A percentile compares a stretch with the other conserved stretches of the same genome.
Evolutionary conservation across 345 rosid genomes (phyloP).

Genomic region (Laguncularia racemosa): DNA sequence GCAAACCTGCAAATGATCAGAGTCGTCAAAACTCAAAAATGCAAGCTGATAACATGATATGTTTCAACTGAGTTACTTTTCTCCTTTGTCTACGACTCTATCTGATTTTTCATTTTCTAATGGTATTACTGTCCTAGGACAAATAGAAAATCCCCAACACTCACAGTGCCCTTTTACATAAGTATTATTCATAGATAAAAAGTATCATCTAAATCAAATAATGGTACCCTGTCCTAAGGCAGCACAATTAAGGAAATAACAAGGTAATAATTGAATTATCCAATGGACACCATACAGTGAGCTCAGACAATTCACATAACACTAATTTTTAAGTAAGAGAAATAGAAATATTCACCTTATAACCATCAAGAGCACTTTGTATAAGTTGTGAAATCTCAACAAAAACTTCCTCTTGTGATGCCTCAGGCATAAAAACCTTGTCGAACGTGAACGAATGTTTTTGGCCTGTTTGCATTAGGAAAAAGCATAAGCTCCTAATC

Average conservation of each 20-base stretch:
- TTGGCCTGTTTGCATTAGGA: slow-evolving; percentile 48
- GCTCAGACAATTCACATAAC: too few relatives aligned
- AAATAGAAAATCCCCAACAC: too few relatives aligned
- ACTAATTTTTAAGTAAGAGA: neutral
- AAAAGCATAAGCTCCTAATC: slow-evolving; percentile 4
- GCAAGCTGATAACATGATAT: neutral
- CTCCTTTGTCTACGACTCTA: too few relatives aligned
- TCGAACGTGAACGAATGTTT: slow-evolving; percentile 81
- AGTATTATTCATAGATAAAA: too few relatives aligned
- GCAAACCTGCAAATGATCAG: slow-evolving; percentile 51
- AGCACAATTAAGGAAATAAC: too few relatives aligned
- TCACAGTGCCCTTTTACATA: too few relatives aligned
- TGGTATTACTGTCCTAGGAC: too few relatives aligned
- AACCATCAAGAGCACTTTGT: slow-evolving; percentile 98
- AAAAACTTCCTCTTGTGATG: slow-evolving; percentile 82
- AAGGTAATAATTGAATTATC: too few relatives aligned
- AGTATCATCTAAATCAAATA: too few relatives aligned
- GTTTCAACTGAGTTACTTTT: neutral
- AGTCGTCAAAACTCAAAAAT: neutral
- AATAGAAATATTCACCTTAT: slow-evolving; percentile 52
- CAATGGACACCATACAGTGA: too few relatives aligned
- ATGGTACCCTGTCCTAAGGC: too few relatives aligned
- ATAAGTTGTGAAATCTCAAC: slow-evolving; percentile 93
- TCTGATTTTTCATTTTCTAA: too few relatives aligned
- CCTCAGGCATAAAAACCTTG: slow-evolving; percentile 66